Evolutionary conservation across 2,329 filamentous ascomycete species (phyloP).

Genomic region (Colletotrichum tropicale): DNA sequence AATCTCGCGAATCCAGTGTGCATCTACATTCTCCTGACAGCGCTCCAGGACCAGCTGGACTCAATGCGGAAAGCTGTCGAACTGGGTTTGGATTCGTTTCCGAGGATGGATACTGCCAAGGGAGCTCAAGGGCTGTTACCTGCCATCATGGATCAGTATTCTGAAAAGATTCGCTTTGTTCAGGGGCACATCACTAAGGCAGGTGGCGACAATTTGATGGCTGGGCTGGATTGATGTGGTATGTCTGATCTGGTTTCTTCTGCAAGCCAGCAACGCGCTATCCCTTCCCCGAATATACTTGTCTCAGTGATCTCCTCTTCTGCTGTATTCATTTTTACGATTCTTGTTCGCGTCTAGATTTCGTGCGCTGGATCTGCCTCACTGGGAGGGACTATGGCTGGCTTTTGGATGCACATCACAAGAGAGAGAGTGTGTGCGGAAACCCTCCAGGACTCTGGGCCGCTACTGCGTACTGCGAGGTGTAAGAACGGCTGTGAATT

Average conservation of each 20-base stretch:
- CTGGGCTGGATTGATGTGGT: background rate
- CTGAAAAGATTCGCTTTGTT: background rate
- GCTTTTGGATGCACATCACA: too few species aligned
- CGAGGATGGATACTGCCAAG: background rate
- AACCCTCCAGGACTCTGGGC: too few species aligned
- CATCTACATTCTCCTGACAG: background rate
- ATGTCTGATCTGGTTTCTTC: background rate
- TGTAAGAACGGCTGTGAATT: too few species aligned
- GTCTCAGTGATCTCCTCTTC: too few species aligned
- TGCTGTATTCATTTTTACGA: too few species aligned
- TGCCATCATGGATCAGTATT: background rate
- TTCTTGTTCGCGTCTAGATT: too few species aligned
- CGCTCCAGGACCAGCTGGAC: background rate
- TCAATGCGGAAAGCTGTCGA: background rate
- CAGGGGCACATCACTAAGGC: background rate
- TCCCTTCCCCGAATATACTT: too few species aligned
- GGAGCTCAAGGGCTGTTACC: background rate
- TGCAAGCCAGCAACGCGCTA: background rate
- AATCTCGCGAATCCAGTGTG: background rate
- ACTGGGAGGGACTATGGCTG: too few species aligned
- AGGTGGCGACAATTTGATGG: background rate
- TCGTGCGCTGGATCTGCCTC: too few species aligned
- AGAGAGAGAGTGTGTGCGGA: too few species aligned
- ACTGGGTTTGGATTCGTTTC: background rate
- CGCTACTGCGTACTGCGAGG: too few species aligned